Percentiles rank a stretch among this genome's conserved stretches.
phyloP scores from a whole-genome alignment of 2,329 filamentous ascomycete species.

The Curvularia verruculosa region DNA sequence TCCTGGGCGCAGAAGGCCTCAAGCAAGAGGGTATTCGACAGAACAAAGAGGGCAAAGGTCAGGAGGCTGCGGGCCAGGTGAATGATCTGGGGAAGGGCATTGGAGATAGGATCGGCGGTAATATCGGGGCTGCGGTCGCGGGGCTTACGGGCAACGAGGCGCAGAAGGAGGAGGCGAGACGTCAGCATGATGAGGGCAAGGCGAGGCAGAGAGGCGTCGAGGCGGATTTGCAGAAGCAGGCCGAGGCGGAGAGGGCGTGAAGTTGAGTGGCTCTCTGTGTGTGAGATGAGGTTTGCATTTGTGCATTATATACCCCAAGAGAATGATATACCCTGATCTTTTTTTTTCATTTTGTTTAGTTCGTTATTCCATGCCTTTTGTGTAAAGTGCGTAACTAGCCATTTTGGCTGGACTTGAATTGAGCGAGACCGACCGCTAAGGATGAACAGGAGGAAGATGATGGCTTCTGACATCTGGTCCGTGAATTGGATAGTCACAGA shows the following conservation, averaged over 20 bases:
- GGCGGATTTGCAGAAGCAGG: slow-evolving; percentile 77
- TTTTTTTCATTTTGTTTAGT: too few relatives aligned
- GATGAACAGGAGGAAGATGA: too few relatives aligned
- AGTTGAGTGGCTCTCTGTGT: neutral
- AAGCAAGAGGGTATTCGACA: slow-evolving; percentile 77
- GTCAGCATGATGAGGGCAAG: slow-evolving; percentile 81
- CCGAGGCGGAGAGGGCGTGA: slow-evolving; percentile 14
- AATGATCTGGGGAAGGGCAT: slow-evolving; percentile 73
- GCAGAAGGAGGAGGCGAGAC: slow-evolving; percentile 68
- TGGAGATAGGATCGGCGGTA: slow-evolving; percentile 64
- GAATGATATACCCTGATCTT: neutral
- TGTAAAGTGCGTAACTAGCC: too few relatives aligned
- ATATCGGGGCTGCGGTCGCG: slow-evolving; percentile 73
- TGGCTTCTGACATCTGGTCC: too few relatives aligned
- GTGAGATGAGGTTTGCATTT: neutral
- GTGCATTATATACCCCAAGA: slow-evolving; percentile 5
- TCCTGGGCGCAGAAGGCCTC: slow-evolving; percentile 76
- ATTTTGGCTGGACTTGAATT: too few relatives aligned
- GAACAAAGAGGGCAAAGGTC: slow-evolving; percentile 77
- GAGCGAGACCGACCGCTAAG: too few relatives aligned
- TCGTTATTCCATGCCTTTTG: neutral
- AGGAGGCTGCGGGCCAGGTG: slow-evolving; percentile 83
- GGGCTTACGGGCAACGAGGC: slow-evolving; percentile 72
- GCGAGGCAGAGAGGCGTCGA: slow-evolving; percentile 83
- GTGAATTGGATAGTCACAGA: too few relatives aligned